A percentile compares a stretch with the other conserved stretches of the same genome.
These are phyloP conservation scores for Plicaturopsis crispa DNA, from an alignment of 768 basidiomycete genomes.

Conservation along the genomic window DNA sequence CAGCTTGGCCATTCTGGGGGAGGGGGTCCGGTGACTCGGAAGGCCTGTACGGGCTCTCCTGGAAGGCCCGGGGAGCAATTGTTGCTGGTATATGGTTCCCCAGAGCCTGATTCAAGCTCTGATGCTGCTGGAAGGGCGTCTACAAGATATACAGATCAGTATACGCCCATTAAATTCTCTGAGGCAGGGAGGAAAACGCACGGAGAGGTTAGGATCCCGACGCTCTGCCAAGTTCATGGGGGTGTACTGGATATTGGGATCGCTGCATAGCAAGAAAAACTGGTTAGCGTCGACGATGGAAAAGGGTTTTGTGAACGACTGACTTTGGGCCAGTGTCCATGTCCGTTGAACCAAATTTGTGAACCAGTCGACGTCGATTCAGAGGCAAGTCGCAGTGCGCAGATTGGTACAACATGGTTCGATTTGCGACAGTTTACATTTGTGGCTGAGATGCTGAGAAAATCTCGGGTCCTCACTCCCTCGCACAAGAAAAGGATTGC, in stretches of 20 bases:
- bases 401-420: too few relatives aligned
- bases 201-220: constrained; percentile 41
- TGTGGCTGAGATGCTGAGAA: too few relatives aligned
- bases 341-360: too few relatives aligned
- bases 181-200: constrained; percentile 13
- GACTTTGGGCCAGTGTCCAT: too few relatives aligned
- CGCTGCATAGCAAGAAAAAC: constrained; percentile 42
- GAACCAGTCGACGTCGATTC: too few relatives aligned
- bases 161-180: neutral
- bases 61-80: constrained; percentile 20
- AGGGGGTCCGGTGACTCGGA: constrained; percentile 27
- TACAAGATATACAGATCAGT: constrained; percentile 12
- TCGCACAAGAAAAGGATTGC: too few relatives aligned
- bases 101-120: constrained; percentile 57
- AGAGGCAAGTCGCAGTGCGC: too few relatives aligned
- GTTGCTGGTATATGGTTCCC: constrained; percentile 41
- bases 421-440: too few relatives aligned
- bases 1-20: constrained; percentile 12
- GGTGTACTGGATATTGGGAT: constrained; percentile 53
- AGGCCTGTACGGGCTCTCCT: constrained; percentile 25
- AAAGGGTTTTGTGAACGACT: too few relatives aligned
- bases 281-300: too few relatives aligned
- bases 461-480: too few relatives aligned
- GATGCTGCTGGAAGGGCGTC: constrained; percentile 47
- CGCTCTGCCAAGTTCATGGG: constrained; percentile 45